These are phyloP conservation scores for Houttuynia cordata DNA, from an alignment of 164 flowering plant species.

Conservation along the genomic window DNA sequence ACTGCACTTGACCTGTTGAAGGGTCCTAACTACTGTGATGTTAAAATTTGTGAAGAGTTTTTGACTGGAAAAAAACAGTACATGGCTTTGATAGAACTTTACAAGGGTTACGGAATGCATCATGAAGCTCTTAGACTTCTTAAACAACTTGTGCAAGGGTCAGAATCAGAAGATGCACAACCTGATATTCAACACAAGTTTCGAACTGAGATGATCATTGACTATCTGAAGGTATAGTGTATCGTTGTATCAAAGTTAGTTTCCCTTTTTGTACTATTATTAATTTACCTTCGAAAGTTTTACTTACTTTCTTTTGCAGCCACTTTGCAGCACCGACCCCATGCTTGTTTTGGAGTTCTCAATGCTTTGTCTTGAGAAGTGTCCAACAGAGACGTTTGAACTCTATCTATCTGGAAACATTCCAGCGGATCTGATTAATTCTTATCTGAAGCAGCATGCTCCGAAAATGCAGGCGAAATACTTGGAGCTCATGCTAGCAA, in stretches of 20 bases:
- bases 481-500: constrained; percentile 82
- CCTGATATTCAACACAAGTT: constrained; percentile 42
- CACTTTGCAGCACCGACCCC: constrained; percentile 81
- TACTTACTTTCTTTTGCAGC: constrained; percentile 41
- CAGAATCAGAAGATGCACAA: constrained; percentile 42
- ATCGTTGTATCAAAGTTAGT: background rate
- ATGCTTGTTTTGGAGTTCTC: constrained; percentile 94
- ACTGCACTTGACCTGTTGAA: constrained; percentile 66
- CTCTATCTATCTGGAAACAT: constrained; percentile 87
- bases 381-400: constrained; percentile 90
- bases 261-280: background rate
- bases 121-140: constrained; percentile 86
- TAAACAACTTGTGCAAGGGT: constrained; percentile 64
- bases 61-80: constrained; percentile 47
- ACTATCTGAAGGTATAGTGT: constrained; percentile 74
- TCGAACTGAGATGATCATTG: constrained; percentile 75
- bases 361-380: constrained; percentile 85
- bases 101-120: constrained; percentile 79
- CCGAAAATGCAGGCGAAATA: constrained; percentile 90
- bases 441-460: constrained; percentile 91
- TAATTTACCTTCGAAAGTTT: background rate
- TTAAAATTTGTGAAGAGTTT: constrained; percentile 82
- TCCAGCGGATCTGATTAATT: constrained; percentile 89
- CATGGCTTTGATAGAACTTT: constrained; percentile 65
- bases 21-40: constrained; percentile 85